Evolutionary conservation across 805 yeast species (phyloP).

Genomic region (Barnettozyma wickerhamii): DNA sequence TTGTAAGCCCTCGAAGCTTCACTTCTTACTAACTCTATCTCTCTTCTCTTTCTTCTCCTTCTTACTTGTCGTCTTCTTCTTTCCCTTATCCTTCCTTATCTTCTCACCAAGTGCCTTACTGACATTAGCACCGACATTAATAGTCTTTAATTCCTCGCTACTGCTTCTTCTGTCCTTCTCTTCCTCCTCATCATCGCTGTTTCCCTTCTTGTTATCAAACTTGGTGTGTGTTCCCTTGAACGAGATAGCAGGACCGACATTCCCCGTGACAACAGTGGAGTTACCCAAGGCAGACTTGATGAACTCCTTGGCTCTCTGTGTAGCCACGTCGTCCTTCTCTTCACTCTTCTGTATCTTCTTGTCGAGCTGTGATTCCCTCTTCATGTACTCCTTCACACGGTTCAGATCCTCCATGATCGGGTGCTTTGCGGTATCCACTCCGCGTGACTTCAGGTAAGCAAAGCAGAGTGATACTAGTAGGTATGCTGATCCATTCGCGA

Average conservation of each 20-base stretch:
- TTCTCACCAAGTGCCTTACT: conserved; percentile 7
- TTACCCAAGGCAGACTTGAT: conserved; percentile 38
- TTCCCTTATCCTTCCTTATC: conserved; percentile 6
- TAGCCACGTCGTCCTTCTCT: conserved; percentile 23
- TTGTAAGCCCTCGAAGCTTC: too few species aligned
- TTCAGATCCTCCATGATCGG: conserved; percentile 64
- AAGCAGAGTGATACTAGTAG: conserved; percentile 52
- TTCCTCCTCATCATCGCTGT: conserved; percentile 7
- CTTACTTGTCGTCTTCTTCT: conserved; percentile 4
- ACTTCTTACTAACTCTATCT: conserved; percentile 4
- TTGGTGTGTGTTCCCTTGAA: conserved; percentile 53
- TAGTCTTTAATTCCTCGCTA: background rate
- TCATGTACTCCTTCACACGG: conserved; percentile 66
- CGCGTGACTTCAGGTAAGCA: conserved; percentile 55
- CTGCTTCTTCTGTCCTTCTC: conserved; percentile 3
- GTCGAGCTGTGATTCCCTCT: conserved; percentile 36
- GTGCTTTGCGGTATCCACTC: conserved; percentile 51
- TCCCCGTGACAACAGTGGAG: conserved; percentile 17
- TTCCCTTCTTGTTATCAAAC: conserved; percentile 30
- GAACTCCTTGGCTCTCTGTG: conserved; percentile 41
- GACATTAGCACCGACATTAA: background rate
- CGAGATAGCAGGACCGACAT: conserved; percentile 43
- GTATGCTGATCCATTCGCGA: conserved; percentile 40
- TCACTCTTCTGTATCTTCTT: conserved; percentile 15
- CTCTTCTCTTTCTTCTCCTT: conserved; percentile 4